A percentile compares a stretch with the other conserved stretches of the same genome.
phyloP scores from a whole-genome alignment of 2,329 filamentous ascomycete genomes.

The Penicillium sp. region DNA sequence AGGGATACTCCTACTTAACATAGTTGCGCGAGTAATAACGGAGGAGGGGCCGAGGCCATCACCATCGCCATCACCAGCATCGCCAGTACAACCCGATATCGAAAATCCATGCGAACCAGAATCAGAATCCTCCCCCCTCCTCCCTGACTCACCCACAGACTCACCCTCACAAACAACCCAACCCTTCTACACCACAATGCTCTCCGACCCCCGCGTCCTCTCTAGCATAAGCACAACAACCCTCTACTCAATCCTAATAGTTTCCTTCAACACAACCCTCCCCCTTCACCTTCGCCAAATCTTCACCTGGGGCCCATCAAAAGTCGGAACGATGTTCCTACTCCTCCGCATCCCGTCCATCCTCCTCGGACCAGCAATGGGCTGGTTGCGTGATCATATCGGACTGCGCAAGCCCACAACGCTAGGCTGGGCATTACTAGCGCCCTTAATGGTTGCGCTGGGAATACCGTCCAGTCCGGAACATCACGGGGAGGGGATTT shows the following conservation, averaged over 20 bases:
- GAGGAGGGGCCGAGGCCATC: neutral
- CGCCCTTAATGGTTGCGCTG: slow-evolving; percentile 27
- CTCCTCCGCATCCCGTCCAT: slow-evolving; percentile 60
- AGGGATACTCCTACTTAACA: neutral
- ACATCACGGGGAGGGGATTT: neutral
- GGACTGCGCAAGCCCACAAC: slow-evolving; percentile 25
- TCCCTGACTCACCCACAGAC: too few species aligned
- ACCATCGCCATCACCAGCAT: too few species aligned
- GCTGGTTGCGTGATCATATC: slow-evolving; percentile 43
- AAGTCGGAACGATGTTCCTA: slow-evolving; percentile 61
- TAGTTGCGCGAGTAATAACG: neutral
- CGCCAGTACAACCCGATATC: too few species aligned
- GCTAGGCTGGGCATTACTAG: slow-evolving; percentile 23
- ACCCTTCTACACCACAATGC: slow-evolving; percentile 29
- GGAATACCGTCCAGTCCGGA: slow-evolving; percentile 20
- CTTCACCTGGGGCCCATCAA: slow-evolving; percentile 60
- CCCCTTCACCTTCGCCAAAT: slow-evolving; percentile 58
- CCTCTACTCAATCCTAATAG: slow-evolving; percentile 54
- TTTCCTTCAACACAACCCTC: slow-evolving; percentile 59
- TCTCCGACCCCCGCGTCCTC: slow-evolving; percentile 47
- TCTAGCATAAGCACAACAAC: slow-evolving; percentile 48
- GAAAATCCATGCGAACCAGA: too few species aligned
- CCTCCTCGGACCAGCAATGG: slow-evolving; percentile 63
- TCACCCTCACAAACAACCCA: too few species aligned
- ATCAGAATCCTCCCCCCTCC: too few species aligned